Percentiles rank a stretch among this genome's conserved stretches.
Conservation (phyloP, 805 yeast genomes). For the Yamadazyma sp. region DNA sequence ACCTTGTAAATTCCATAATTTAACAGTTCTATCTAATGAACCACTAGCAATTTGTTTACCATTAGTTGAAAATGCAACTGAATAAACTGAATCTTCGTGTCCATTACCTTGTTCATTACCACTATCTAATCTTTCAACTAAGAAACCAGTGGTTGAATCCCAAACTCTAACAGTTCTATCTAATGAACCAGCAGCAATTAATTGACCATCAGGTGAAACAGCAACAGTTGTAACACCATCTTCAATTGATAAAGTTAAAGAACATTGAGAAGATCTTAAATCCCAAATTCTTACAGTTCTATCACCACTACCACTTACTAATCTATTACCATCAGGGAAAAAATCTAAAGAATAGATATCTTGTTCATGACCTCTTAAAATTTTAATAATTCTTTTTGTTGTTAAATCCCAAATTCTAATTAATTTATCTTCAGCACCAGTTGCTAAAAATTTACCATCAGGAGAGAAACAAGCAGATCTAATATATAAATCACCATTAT, state of each 20-base stretch:
- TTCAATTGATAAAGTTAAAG: constrained; percentile 84
- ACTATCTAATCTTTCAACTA: constrained; percentile 88
- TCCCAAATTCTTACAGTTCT: constrained; percentile 97
- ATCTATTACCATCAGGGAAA: constrained; percentile 88
- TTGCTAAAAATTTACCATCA: constrained; percentile 84
- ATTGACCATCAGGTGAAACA: constrained; percentile 90
- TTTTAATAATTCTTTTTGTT: constrained; percentile 78
- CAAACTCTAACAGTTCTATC: constrained; percentile 95
- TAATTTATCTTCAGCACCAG: constrained; percentile 88
- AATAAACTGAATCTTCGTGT: constrained; percentile 93
- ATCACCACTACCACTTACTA: constrained; percentile 96
- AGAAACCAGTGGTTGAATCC: constrained; percentile 90
- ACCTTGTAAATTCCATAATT: constrained; percentile 87
- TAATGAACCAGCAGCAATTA: constrained; percentile 93
- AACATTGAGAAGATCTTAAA: constrained; percentile 82
- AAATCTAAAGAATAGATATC: constrained; percentile 95
- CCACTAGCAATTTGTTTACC: constrained; percentile 93
- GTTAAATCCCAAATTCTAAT: constrained; percentile 96
- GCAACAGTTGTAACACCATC: constrained; percentile 99
- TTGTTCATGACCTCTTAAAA: constrained; percentile 92
- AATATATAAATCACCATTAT: constrained; percentile 83
- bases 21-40: constrained; percentile 91
- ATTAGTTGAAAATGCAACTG: constrained; percentile 88
- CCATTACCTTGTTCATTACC: constrained; percentile 89
- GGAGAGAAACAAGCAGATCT: constrained; percentile 96